Evolutionary conservation across 768 basidiomycete genomes (phyloP), one percentile per base, ranked within the genome.

Genomic region (Mycena filopes): DNA sequence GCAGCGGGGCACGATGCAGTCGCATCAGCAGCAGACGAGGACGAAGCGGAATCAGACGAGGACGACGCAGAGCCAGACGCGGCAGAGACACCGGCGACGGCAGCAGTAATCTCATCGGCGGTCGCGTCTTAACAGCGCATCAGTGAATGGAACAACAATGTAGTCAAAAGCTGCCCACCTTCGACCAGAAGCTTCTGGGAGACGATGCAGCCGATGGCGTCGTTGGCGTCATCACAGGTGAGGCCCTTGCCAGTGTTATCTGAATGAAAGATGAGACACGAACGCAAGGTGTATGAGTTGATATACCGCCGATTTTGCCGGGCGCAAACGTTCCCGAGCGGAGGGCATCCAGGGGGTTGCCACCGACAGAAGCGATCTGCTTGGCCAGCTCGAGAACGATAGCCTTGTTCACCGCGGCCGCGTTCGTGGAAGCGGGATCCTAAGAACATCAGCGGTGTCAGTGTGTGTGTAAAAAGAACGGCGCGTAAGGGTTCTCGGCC

Each of bases 361-460:
- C 89, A 54, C 89, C 89, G n/a, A 91, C 77, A n/a, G 80, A 69
- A 6, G 84, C 81, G 59, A 90, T 89, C 72, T 89, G 88, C 72
- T 83, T 79, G n/a, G 89, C 88, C 36, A 89, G 83, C 60, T 83
- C 84, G 51, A 90, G 84, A 10, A 77, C 79, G 67, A 90, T 87
- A 6, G 83, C 86, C 75, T 90, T 90, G 83, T 90, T 91, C 23
- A 80, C 76, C 1, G 84, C 80, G 13, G 86, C 85, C 13, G 89
- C 89, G 68, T 80, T 81, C 16, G 75, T 25, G 0, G 87, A 88
- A 25, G 89, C 89, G 41, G 89, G 88, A 67, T 90, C 89, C 82
- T 87, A 70, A 13, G 40, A 62, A 53, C 23, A n/a, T 21, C 54
- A 38, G 38, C 3, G 16, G 16, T 38, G 36, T 53, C 45, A 49